Evolutionary conservation across 305 asterid species (phyloP).

Genomic region (Euphrasia arctica): DNA sequence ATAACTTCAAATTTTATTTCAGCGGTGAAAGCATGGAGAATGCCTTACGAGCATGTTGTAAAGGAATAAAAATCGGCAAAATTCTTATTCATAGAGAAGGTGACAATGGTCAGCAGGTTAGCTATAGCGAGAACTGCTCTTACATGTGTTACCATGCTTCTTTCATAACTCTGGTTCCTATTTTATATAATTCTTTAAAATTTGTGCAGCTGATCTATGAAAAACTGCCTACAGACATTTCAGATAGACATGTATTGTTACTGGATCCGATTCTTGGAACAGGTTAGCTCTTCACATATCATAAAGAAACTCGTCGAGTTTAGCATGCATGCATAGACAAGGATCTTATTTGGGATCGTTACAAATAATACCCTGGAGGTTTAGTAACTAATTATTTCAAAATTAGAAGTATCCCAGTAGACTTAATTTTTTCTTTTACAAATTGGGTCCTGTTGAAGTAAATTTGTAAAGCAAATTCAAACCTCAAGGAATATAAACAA

Average conservation of each 20-base stretch:
- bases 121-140: conserved; percentile 19
- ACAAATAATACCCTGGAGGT: too few species aligned
- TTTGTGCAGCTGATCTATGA: conserved; percentile 62
- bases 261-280: conserved; percentile 73
- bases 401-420: too few species aligned
- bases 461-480: too few species aligned
- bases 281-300: conserved; percentile 3
- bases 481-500: too few species aligned
- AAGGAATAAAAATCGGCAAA: conserved; percentile 75
- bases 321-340: neutral
- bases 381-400: too few species aligned
- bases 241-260: conserved; percentile 62
- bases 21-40: conserved; percentile 84
- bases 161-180: neutral
- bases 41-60: conserved; percentile 74
- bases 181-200: conserved; percentile 17
- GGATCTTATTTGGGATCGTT: too few species aligned
- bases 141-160: neutral
- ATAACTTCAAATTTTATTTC: conserved; percentile 20
- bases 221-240: conserved; percentile 63
- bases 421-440: too few species aligned
- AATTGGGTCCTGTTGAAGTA: too few species aligned
- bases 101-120: conserved; percentile 68
- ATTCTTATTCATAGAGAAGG: conserved; percentile 75
- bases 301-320: neutral